Conservation (phyloP, 2,329 filamentous ascomycete species). For the Botrytis aclada region DNA sequence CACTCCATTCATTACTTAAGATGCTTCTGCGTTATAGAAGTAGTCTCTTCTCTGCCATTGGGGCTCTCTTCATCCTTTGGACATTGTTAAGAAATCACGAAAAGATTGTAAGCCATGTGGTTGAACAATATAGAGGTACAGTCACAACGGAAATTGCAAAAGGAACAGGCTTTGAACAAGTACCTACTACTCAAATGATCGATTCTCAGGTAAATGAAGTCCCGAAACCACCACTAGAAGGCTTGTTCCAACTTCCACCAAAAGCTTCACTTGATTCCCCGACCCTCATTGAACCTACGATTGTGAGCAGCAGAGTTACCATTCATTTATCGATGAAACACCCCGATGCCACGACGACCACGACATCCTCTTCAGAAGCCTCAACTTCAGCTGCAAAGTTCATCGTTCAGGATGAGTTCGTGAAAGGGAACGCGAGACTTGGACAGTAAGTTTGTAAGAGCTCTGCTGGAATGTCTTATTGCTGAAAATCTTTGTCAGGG, state of each 20-base stretch:
- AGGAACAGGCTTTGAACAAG: not conserved
- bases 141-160: not conserved
- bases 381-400: not conserved
- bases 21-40: conserved; percentile 16
- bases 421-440: conserved; percentile 26
- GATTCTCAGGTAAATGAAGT: not conserved
- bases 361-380: not conserved
- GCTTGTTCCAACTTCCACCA: not conserved
- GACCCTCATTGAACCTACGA: not conserved
- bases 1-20: not conserved
- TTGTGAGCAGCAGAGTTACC: not conserved
- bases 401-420: conserved; percentile 22
- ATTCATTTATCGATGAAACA: not conserved
- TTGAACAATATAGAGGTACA: conserved; percentile 8
- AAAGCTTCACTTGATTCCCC: no score
- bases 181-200: not conserved
- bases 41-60: conserved; percentile 5
- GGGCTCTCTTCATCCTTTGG: conserved; percentile 3
- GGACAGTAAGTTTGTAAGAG: conserved; percentile 22
- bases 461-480: conserved; percentile 20
- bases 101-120: conserved; percentile 8
- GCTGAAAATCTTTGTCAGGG: conserved; percentile 35
- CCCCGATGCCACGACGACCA: not conserved
- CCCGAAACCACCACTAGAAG: not conserved
- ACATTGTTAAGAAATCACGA: conserved; percentile 1